A percentile compares a stretch with the other conserved stretches of the same genome.
Conservation (phyloP, 495 filamentous ascomycete species). For the Rusavskia elegans region DNA sequence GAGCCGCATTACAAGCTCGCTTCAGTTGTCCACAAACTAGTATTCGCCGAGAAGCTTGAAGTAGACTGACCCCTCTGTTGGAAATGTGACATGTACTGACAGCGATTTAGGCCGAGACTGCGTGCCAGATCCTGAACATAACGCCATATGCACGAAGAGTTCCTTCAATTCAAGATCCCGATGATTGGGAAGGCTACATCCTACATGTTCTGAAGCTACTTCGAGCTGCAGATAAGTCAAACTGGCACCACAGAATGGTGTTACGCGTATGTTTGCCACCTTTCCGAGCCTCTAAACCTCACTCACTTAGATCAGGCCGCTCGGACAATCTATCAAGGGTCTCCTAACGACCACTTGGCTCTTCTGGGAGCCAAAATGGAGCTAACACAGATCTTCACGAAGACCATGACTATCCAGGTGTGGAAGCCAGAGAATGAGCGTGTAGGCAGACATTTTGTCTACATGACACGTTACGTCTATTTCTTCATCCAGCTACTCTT, state of each 20-base stretch:
- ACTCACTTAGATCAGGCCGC: slow-evolving; percentile 34
- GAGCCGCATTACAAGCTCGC: slow-evolving; percentile 95
- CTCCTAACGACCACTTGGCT: slow-evolving; percentile 23
- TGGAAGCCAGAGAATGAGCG: slow-evolving; percentile 93
- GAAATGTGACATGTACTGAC: background rate
- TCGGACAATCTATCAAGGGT: slow-evolving; percentile 52
- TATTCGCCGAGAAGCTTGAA: slow-evolving; percentile 23
- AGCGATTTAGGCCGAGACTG: slow-evolving; percentile 27
- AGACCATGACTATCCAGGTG: slow-evolving; percentile 85
- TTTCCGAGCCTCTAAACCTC: background rate
- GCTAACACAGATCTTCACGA: slow-evolving; percentile 77
- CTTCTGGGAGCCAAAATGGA: slow-evolving; percentile 56
- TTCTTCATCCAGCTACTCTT: slow-evolving; percentile 64
- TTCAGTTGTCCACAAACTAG: slow-evolving; percentile 72
- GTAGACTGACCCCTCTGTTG: background rate
- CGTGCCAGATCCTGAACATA: slow-evolving; percentile 34
- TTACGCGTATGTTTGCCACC: slow-evolving; percentile 33
- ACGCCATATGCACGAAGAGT: slow-evolving; percentile 41
- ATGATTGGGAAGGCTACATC: slow-evolving; percentile 62
- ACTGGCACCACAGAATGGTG: slow-evolving; percentile 95
- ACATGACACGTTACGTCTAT: slow-evolving; percentile 74
- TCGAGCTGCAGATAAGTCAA: slow-evolving; percentile 74
- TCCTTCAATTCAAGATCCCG: slow-evolving; percentile 29
- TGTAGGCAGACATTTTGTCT: slow-evolving; percentile 83
- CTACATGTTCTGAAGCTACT: slow-evolving; percentile 57